A percentile compares a stretch with the other conserved stretches of the same genome.
phyloP scores from a whole-genome alignment of 2,329 filamentous ascomycete genomes.

The Paracamarosporium sp. region DNA sequence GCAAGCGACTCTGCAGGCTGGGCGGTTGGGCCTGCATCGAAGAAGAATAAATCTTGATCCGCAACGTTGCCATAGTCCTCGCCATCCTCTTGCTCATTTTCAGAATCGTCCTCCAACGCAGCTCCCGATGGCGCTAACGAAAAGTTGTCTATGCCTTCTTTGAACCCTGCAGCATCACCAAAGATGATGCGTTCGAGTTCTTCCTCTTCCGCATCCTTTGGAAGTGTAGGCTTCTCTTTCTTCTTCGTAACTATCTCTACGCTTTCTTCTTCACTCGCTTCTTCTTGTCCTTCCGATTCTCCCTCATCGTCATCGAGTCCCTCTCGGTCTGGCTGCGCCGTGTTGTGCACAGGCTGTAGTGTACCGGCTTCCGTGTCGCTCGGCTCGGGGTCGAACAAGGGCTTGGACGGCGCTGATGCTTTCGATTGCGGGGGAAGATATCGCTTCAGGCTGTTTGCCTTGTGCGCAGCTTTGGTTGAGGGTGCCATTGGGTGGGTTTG shows the following conservation, averaged over 20 bases:
- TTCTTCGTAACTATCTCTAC: constrained; percentile 26
- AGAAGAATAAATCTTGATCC: constrained; percentile 85
- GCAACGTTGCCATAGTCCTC: constrained; percentile 67
- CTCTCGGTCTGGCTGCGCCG: constrained; percentile 31
- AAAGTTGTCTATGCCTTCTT: constrained; percentile 72
- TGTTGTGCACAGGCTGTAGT: constrained; percentile 26
- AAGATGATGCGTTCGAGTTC: constrained; percentile 89
- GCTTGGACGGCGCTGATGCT: constrained; percentile 15
- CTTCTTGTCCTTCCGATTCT: constrained; percentile 2
- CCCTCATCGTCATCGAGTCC: constrained; percentile 27
- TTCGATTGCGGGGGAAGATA: constrained; percentile 24
- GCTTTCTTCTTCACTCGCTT: constrained; percentile 9
- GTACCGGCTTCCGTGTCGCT: constrained; percentile 31
- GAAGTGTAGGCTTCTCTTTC: constrained; percentile 43
- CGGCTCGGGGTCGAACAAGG: constrained; percentile 26
- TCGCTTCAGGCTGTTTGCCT: constrained; percentile 27
- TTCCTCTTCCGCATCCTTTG: constrained; percentile 83
- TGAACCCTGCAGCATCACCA: constrained; percentile 84
- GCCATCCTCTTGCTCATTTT: constrained; percentile 56
- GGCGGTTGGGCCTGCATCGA: constrained; percentile 69
- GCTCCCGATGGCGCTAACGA: constrained; percentile 49
- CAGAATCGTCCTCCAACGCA: constrained; percentile 36
- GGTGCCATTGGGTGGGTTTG: constrained; percentile 35
- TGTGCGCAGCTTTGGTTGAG: constrained; percentile 28
- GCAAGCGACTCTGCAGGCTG: constrained; percentile 49